Conservation (phyloP, 768 basidiomycete species). For the Tricholoma furcatifolium region DNA sequence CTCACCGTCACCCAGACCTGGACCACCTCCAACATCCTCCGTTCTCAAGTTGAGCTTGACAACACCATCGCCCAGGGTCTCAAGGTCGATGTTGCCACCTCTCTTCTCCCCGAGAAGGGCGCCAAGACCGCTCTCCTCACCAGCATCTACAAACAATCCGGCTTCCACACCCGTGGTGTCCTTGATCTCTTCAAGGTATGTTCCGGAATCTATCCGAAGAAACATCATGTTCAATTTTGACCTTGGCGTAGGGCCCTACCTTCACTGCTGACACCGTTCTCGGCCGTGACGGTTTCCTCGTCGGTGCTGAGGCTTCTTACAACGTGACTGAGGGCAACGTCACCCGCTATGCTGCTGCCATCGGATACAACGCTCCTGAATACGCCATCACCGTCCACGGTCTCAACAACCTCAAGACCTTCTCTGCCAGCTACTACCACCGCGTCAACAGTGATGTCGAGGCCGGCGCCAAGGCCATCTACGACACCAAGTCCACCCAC, state of each 20-base stretch:
- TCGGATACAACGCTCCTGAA: slow-evolving; percentile 95
- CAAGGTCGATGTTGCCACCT: slow-evolving; percentile 88
- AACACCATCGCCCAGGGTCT: slow-evolving; percentile 97
- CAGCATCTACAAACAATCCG: slow-evolving; percentile 93
- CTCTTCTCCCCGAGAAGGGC: slow-evolving; percentile 84
- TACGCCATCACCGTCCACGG: slow-evolving; percentile 94
- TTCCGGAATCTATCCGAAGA: slow-evolving; percentile 6
- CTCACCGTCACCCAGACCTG: slow-evolving; percentile 93
- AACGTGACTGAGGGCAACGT: slow-evolving; percentile 93
- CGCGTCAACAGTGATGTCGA: slow-evolving; percentile 88
- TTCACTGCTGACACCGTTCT: slow-evolving; percentile 95
- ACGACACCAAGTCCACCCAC: slow-evolving; percentile 89
- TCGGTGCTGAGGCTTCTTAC: slow-evolving; percentile 95
- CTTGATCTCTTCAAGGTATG: slow-evolving; percentile 93
- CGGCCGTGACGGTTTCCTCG: slow-evolving; percentile 95
- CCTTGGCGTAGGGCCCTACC: slow-evolving; percentile 77
- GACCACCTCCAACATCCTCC: slow-evolving; percentile 93
- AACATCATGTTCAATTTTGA: not conserved
- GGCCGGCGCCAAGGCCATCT: slow-evolving; percentile 95
- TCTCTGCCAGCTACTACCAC: slow-evolving; percentile 98
- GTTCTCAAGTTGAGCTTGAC: slow-evolving; percentile 90
- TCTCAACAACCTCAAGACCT: slow-evolving; percentile 91
- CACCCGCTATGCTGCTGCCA: slow-evolving; percentile 86
- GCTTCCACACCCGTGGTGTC: slow-evolving; percentile 85
- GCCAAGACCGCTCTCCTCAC: slow-evolving; percentile 82